A percentile compares a stretch with the other conserved stretches of the same genome.
Conservation (phyloP, 1,139 yeast species). For the Schwanniomyces etchellsii region DNA sequence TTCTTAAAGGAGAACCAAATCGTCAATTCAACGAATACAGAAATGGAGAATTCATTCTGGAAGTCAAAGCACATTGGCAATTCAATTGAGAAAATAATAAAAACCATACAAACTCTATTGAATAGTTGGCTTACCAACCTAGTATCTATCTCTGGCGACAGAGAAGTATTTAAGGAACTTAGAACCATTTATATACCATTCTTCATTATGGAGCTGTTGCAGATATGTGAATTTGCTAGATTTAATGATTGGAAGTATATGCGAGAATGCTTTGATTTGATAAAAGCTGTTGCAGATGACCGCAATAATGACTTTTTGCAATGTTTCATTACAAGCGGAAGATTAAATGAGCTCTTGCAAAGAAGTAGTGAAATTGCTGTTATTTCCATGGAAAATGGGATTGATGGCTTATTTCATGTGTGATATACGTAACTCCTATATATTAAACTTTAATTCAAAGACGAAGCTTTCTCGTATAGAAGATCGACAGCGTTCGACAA, state of each 20-base stretch:
- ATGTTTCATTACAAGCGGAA: slow-evolving; percentile 57
- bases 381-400: slow-evolving; percentile 37
- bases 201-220: slow-evolving; percentile 57
- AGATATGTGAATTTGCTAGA: slow-evolving; percentile 43
- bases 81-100: slow-evolving; percentile 34
- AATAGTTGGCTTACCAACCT: slow-evolving; percentile 29
- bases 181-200: slow-evolving; percentile 72
- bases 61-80: slow-evolving; percentile 28
- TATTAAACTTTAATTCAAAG: slow-evolving; percentile 41
- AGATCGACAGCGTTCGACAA: slow-evolving; percentile 87
- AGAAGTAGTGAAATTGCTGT: slow-evolving; percentile 55
- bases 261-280: slow-evolving; percentile 51
- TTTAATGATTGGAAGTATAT: slow-evolving; percentile 35
- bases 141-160: slow-evolving; percentile 25
- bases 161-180: slow-evolving; percentile 41
- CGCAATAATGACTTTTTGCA: slow-evolving; percentile 35
- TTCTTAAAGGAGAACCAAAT: slow-evolving; percentile 18
- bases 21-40: slow-evolving; percentile 10
- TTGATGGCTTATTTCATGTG: slow-evolving; percentile 26
- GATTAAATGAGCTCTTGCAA: slow-evolving; percentile 55
- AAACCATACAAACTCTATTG: slow-evolving; percentile 20
- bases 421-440: slow-evolving; percentile 6
- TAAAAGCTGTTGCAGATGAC: slow-evolving; percentile 45
- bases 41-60: slow-evolving; percentile 14
- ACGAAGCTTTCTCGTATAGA: slow-evolving; percentile 88